Percentiles rank a stretch among this genome's conserved stretches.
Conservation (phyloP, 176 grass and related monocot genomes). For the Zoysia pacifica region DNA sequence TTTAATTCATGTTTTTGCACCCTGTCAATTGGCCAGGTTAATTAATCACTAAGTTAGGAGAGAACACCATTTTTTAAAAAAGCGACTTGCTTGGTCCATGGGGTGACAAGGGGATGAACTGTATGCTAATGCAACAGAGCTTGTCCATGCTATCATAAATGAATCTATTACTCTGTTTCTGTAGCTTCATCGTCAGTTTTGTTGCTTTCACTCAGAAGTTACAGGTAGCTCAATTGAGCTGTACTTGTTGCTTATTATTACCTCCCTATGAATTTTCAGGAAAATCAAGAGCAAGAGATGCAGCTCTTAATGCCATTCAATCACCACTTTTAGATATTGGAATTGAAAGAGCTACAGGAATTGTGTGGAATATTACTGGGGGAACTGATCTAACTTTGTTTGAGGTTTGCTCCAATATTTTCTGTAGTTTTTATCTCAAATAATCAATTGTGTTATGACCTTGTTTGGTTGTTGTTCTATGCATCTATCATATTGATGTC, state of each 20-base stretch:
- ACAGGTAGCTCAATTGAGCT: conserved; percentile 6
- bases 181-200: conserved; percentile 1
- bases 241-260: conserved; percentile 17
- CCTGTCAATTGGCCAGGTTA: conserved; percentile 2
- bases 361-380: conserved; percentile 95
- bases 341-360: conserved; percentile 91
- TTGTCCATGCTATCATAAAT: conserved; percentile 7
- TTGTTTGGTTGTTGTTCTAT: conserved; percentile 5
- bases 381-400: conserved; percentile 82
- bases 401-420: conserved; percentile 61
- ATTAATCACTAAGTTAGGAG: background rate
- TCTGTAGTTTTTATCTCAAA: background rate
- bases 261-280: conserved; percentile 47
- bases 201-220: background rate
- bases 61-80: conserved; percentile 21
- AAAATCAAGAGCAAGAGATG: conserved; percentile 88
- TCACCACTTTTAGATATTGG: conserved; percentile 92
- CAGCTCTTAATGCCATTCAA: conserved; percentile 90
- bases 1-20: background rate
- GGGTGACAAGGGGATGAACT: background rate
- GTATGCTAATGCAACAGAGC: conserved; percentile 16
- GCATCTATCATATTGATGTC: background rate
- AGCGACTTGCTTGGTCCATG: background rate
- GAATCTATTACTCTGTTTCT: background rate
- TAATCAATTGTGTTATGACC: conserved; percentile 22